Base-by-base conservation (phyloP, 1,139 yeast genomes). In the Hansenula sp. region DNA sequence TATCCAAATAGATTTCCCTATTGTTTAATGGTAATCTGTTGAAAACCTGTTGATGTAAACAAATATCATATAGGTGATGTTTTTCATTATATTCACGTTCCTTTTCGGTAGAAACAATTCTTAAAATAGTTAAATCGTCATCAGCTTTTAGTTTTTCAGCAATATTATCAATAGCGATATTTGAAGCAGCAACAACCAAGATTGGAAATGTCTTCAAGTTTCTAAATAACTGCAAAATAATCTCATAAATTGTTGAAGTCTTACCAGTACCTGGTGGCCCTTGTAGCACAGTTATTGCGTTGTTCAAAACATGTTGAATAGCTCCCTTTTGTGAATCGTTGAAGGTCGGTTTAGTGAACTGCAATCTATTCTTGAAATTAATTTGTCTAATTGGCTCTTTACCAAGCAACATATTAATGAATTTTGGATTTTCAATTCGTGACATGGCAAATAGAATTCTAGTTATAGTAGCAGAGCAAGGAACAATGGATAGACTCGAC, bases 191-290 rank as follows among this genome's bases (percentile, higher is more conserved):
- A 42, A 82, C 88, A 43, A 84, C 88, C 47, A 82, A 67, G 35
- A 83, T 79, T 3, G 91, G 90, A 53, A 67, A 77, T 0, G 82
- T 74, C 52, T 76, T 72, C 51, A 78, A 67, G 41, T 76, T 74
- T 36, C 72, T 74, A 36, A 81, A 65, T 48, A 83, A 65, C 58
- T 83, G 88, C 45, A 80, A 63, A 47, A 84, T 78, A 45, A 83
- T 78, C 60, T 83, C 89, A 52, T 75, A 79, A 51, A 79, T 80
- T 0, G 84, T 79, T 0, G 84, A 76, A 0, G 86, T 80, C 55
- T 80, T 80, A 63, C 86, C 86, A 2, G 85, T 79, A 41, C 86
- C 86, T 5, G 86, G 86, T 3, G 86, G 86, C 38, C 86, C 86
- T 59, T 79, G 85, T 32, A 80, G 61, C 2, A 79, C 78, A 0